Percentiles rank a stretch among this genome's conserved stretches.
Evolutionary conservation across 2,329 filamentous ascomycete genomes (phyloP).

Genomic region (Monilinia vaccinii-corymbosi): DNA sequence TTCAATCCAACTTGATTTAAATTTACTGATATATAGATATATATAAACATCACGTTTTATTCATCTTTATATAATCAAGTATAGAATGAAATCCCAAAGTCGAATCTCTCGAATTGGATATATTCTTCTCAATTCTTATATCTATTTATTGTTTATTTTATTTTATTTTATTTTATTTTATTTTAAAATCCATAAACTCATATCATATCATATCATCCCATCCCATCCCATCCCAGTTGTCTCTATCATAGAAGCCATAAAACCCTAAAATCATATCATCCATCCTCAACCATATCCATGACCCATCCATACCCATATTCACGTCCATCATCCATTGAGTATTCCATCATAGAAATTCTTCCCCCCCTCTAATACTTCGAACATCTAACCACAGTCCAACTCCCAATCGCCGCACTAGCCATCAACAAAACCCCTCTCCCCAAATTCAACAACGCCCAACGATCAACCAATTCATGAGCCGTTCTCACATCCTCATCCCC

Average conservation of each 20-base stretch:
- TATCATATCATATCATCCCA: not conserved
- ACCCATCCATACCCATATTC: not conserved
- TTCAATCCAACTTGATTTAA: too few relatives aligned
- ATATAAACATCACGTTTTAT: too few relatives aligned
- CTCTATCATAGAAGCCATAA: not conserved
- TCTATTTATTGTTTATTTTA: too few relatives aligned
- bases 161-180: too few relatives aligned
- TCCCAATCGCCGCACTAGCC: constrained; percentile 24
- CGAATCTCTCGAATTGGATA: too few relatives aligned
- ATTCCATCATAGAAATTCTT: not conserved
- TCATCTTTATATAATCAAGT: too few relatives aligned
- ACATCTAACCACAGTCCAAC: constrained; percentile 20
- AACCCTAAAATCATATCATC: not conserved
- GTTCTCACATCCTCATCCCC: constrained; percentile 38
- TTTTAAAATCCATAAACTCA: too few relatives aligned
- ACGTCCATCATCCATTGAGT: not conserved
- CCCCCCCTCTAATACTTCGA: not conserved
- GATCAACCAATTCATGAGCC: constrained; percentile 43
- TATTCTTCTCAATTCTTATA: too few relatives aligned
- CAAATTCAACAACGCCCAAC: constrained; percentile 46
- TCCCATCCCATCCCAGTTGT: too few relatives aligned
- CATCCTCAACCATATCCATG: not conserved
- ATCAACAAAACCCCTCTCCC: constrained; percentile 31
- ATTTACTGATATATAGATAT: too few relatives aligned
- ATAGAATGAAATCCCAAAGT: too few relatives aligned